Evolutionary conservation across 331 rosid species (phyloP).

Genomic region (Dryas integrifolia): DNA sequence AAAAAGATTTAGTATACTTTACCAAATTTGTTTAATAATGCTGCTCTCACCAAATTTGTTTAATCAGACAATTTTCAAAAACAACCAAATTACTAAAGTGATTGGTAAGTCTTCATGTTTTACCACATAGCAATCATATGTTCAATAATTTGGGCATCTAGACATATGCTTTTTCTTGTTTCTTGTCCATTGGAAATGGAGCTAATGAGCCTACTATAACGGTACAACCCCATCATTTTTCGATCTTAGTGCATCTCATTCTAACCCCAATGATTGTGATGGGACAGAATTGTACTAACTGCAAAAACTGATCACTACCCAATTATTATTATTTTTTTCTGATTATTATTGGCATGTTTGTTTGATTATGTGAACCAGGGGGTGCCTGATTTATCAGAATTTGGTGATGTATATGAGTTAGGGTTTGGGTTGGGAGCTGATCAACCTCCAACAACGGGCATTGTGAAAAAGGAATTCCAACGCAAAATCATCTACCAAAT

Average conservation of each 20-base stretch:
- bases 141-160: constrained; percentile 16
- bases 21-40: no score
- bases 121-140: constrained; percentile 8
- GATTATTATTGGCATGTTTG: background rate
- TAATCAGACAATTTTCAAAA: no score
- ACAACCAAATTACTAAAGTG: no score
- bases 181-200: constrained; percentile 4
- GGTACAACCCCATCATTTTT: background rate
- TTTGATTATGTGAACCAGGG: constrained; percentile 43
- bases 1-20: no score
- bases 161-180: background rate
- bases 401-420: constrained; percentile 59
- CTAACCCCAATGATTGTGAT: constrained; percentile 18
- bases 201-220: background rate
- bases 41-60: no score
- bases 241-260: background rate
- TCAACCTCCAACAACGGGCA: constrained; percentile 71
- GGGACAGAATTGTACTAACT: background rate
- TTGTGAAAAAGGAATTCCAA: constrained; percentile 67
- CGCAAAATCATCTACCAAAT: constrained; percentile 50
- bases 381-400: constrained; percentile 64
- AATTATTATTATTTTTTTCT: background rate
- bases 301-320: background rate
- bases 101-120: background rate
- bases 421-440: constrained; percentile 68